Conservation (phyloP, 495 filamentous ascomycete genomes). For the Penicillium egyptiacum region DNA sequence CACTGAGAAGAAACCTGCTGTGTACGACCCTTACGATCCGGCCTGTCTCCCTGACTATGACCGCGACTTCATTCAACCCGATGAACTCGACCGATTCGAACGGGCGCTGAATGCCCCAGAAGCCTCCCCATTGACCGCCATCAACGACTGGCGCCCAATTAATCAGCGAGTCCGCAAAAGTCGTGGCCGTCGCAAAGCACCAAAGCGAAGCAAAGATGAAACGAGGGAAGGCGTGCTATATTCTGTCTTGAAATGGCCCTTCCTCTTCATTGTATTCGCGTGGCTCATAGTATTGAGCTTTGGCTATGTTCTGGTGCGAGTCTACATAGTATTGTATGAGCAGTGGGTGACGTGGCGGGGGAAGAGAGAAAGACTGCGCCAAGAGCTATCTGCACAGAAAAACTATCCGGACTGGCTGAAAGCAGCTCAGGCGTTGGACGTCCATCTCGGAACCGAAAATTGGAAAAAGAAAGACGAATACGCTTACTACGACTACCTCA, state of each 20-base stretch:
- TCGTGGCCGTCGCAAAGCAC: slow-evolving; percentile 43
- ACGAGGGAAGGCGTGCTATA: slow-evolving; percentile 93
- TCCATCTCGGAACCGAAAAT: slow-evolving; percentile 72
- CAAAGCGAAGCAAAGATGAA: slow-evolving; percentile 73
- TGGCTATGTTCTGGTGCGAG: slow-evolving; percentile 76
- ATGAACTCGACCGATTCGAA: slow-evolving; percentile 52
- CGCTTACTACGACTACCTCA: slow-evolving; percentile 90
- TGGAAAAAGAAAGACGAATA: slow-evolving; percentile 91
- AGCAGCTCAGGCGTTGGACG: slow-evolving; percentile 76
- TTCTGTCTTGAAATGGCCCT: slow-evolving; percentile 83
- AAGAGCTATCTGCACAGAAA: slow-evolving; percentile 64
- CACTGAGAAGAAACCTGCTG: slow-evolving; percentile 29
- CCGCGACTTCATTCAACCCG: slow-evolving; percentile 61
- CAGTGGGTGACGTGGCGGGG: slow-evolving; percentile 61
- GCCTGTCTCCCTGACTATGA: slow-evolving; percentile 60
- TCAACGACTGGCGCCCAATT: slow-evolving; percentile 85
- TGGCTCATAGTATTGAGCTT: slow-evolving; percentile 72
- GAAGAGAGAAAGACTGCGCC: slow-evolving; percentile 64
- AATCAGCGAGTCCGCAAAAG: slow-evolving; percentile 61
- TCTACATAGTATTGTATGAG: slow-evolving; percentile 90
- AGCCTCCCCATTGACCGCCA: slow-evolving; percentile 58
- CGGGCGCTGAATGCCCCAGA: slow-evolving; percentile 52
- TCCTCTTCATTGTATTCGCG: slow-evolving; percentile 71
- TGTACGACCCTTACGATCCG: slow-evolving; percentile 40
- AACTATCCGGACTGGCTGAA: slow-evolving; percentile 80